Evolutionary conservation across 352 stramenopile species (phyloP).

Genomic region (Pythium aristosporum): DNA sequence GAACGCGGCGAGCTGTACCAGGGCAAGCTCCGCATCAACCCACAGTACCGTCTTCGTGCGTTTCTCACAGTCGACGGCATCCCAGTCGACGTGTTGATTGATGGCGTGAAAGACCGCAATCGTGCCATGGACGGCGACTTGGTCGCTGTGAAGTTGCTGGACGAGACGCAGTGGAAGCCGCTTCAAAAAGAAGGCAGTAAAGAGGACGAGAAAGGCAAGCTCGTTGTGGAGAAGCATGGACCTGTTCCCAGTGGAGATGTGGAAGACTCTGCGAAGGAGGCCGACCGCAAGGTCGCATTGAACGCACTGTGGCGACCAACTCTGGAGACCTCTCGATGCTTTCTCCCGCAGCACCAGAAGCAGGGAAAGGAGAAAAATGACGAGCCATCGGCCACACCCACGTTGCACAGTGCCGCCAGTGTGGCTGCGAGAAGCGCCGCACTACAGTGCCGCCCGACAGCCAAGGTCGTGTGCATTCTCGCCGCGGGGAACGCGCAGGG

Average conservation of each 20-base stretch:
- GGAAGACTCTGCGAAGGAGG: neutral
- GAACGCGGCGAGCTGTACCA: constrained; percentile 36
- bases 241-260: constrained; percentile 3
- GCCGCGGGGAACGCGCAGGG: constrained; percentile 50
- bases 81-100: constrained; percentile 68
- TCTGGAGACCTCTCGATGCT: constrained; percentile 21
- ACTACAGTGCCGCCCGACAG: constrained; percentile 45
- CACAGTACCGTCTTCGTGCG: constrained; percentile 64
- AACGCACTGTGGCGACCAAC: constrained; percentile 25
- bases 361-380: neutral
- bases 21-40: constrained; percentile 78
- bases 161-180: constrained; percentile 57
- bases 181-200: constrained; percentile 25
- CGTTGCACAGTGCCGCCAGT: neutral
- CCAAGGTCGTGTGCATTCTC: constrained; percentile 69
- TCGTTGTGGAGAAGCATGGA: constrained; percentile 8
- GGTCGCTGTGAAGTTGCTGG: constrained; percentile 59
- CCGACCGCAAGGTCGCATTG: constrained; percentile 2
- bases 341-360: constrained; percentile 5
- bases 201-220: constrained; percentile 10
- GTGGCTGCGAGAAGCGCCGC: constrained; percentile 12
- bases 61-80: constrained; percentile 81
- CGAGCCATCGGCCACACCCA: too few species aligned
- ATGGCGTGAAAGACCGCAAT: constrained; percentile 71
- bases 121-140: constrained; percentile 80